These are phyloP conservation scores for Thielaviopsis ethacetica DNA, from an alignment of 2,329 filamentous ascomycete genomes.

Conservation along the genomic window DNA sequence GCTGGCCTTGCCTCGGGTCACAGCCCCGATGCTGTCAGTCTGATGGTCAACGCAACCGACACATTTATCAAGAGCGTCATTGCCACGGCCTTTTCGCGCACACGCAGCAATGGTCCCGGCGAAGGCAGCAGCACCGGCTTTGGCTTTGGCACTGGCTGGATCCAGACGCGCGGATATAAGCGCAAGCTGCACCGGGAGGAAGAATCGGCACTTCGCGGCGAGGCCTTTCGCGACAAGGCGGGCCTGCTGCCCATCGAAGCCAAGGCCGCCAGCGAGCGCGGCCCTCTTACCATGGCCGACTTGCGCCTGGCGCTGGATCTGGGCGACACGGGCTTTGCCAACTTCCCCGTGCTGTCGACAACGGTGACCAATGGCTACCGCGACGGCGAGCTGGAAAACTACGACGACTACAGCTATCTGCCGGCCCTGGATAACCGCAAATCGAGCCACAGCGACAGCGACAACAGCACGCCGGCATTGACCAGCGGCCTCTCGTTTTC, in stretches of 20 bases:
- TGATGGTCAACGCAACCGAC: constrained; percentile 49
- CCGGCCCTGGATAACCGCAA: constrained; percentile 19
- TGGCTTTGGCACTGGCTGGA: constrained; percentile 49
- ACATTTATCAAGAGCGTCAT: constrained; percentile 51
- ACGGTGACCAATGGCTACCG: constrained; percentile 54
- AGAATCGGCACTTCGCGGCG: constrained; percentile 52
- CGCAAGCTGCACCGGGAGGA: constrained; percentile 63
- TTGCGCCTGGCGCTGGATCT: constrained; percentile 60
- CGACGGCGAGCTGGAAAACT: constrained; percentile 59
- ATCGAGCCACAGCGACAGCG: constrained; percentile 14
- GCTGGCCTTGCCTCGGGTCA: constrained; percentile 44
- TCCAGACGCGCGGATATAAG: constrained; percentile 67
- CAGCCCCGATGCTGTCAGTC: constrained; percentile 41
- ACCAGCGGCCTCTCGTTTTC: constrained; percentile 26
- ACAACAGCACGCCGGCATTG: constrained; percentile 20
- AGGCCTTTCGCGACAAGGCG: constrained; percentile 55
- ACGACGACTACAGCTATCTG: constrained; percentile 41
- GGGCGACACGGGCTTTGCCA: constrained; percentile 56
- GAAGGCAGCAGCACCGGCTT: constrained; percentile 45
- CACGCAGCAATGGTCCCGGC: constrained; percentile 47
- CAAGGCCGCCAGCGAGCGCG: constrained; percentile 54
- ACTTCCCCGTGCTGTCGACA: constrained; percentile 60
- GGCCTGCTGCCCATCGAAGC: constrained; percentile 70
- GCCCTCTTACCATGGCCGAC: constrained; percentile 62
- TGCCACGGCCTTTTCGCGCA: constrained; percentile 45